These are phyloP conservation scores for Talaromyces thailandensis DNA, from an alignment of 495 filamentous ascomycete genomes.

Conservation along the genomic window DNA sequence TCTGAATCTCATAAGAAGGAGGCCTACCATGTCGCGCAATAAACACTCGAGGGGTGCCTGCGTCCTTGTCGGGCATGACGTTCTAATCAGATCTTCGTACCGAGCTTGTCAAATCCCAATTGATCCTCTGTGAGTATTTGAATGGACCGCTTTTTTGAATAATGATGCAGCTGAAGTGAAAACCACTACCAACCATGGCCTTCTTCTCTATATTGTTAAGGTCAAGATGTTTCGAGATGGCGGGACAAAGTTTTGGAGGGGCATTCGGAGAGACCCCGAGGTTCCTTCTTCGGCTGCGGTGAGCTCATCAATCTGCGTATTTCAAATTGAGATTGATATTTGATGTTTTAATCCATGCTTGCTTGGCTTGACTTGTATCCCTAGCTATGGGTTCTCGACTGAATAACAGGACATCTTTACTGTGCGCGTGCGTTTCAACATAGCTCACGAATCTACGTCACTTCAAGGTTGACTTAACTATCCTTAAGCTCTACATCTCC, in stretches of 20 bases:
- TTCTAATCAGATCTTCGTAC: not conserved
- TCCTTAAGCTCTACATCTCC: not conserved
- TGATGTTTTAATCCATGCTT: not conserved
- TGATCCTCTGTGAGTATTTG: not conserved
- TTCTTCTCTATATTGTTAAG: not conserved
- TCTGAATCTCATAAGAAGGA: not conserved
- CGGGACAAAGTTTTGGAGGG: not conserved
- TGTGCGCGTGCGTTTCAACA: not conserved
- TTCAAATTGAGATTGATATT: not conserved
- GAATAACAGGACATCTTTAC: not conserved
- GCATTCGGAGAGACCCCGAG: not conserved
- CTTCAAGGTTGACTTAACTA: not conserved
- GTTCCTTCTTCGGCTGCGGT: not conserved
- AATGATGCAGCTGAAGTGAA: not conserved
- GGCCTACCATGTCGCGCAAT: slow-evolving; percentile 27
- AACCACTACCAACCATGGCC: not conserved
- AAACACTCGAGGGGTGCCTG: slow-evolving; percentile 32
- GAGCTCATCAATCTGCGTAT: not conserved
- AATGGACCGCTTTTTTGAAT: not conserved
- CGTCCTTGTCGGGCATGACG: slow-evolving; percentile 35
- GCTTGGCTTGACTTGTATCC: not conserved
- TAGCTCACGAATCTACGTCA: not conserved
- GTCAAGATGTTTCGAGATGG: not conserved
- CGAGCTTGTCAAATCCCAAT: not conserved
- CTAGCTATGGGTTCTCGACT: not conserved